phyloP scores from a whole-genome alignment of 306 rosid species.

The Gynostemma pentaphyllum region DNA sequence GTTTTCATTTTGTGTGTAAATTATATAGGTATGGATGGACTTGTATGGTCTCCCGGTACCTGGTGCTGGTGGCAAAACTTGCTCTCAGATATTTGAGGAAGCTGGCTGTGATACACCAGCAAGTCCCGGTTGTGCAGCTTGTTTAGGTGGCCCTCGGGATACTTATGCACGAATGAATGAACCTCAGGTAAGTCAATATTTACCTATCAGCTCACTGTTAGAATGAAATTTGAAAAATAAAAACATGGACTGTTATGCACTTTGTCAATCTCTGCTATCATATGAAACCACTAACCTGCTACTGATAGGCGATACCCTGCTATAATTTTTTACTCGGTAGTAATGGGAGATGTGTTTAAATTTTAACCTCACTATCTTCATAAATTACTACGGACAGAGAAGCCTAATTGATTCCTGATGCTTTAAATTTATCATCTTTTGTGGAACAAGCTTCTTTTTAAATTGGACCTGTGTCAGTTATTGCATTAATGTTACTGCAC shows the following conservation, averaged over 20 bases:
- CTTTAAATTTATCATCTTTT: not conserved
- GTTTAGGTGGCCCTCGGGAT: slow-evolving; percentile 95
- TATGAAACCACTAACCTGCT: not conserved
- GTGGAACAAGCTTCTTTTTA: not conserved
- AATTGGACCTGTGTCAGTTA: too few species aligned
- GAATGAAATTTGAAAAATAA: not conserved
- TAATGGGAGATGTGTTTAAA: not conserved
- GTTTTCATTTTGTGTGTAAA: not conserved
- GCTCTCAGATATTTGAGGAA: slow-evolving; percentile 97
- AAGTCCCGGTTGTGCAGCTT: slow-evolving; percentile 93
- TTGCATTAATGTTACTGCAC: not conserved
- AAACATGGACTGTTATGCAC: not conserved
- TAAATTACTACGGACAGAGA: not conserved
- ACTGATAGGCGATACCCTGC: not conserved
- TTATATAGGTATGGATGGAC: slow-evolving; percentile 86
- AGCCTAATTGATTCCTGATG: not conserved
- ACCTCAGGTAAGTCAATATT: slow-evolving; percentile 46
- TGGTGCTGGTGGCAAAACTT: slow-evolving; percentile 92
- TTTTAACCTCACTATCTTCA: not conserved
- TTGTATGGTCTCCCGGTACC: slow-evolving; percentile 65
- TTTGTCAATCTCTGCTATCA: not conserved
- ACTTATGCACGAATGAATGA: slow-evolving; percentile 87
- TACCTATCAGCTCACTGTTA: not conserved
- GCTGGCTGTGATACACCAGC: slow-evolving; percentile 99
- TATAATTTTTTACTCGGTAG: not conserved